Base-by-base conservation (phyloP, 352 stramenopile genomes). In the Albugo candida region DNA sequence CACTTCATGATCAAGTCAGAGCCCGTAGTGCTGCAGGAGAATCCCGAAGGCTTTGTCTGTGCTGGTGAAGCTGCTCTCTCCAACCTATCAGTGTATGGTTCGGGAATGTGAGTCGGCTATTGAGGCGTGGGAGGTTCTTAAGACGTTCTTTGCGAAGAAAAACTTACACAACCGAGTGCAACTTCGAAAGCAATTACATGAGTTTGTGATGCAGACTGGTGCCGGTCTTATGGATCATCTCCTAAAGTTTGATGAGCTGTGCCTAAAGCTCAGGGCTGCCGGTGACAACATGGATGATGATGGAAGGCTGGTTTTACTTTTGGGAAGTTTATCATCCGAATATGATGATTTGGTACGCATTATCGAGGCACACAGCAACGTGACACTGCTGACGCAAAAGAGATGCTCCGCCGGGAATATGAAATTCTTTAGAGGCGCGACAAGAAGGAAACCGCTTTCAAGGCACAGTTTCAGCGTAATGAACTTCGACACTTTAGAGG, bases 151-250 rank as follows among this genome's bases (percentile, higher is more conserved):
- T 35, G 48, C 56, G n/a, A 60, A 60, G 44, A 37, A 49, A 11
- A 53, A 27, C 13, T 47, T 56, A 19, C 40, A 56, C 49, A 53
- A 60, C 18, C 54, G 49, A 31, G 48, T 60, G 2, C 56, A 63
- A 40, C 39, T 63, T n/a, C 36, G 56, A 4, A 54, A 54, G 24
- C 17, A 63, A 35, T 36, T 59, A 0, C 38, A 60, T 6, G 56
- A 57, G 5, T 63, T 63, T 43, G 38, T 10, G 8, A 19, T 43
- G 38, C 3, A 10, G 8, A 3, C 17, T 10, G 38, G 38, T 24
- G 45, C 24, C 13, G 17, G 57, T 16, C 34, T 55, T 17, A 59
- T 63, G 34, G 34, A 59, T 12, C 48, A 59, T 27, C 13, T 63
- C 2, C 39, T 63, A 14, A n/a, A 13, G 13, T 59, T 62, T 13